These are phyloP conservation scores for Jaapia argillacea DNA, from an alignment of 768 basidiomycete genomes.

Conservation along the genomic window DNA sequence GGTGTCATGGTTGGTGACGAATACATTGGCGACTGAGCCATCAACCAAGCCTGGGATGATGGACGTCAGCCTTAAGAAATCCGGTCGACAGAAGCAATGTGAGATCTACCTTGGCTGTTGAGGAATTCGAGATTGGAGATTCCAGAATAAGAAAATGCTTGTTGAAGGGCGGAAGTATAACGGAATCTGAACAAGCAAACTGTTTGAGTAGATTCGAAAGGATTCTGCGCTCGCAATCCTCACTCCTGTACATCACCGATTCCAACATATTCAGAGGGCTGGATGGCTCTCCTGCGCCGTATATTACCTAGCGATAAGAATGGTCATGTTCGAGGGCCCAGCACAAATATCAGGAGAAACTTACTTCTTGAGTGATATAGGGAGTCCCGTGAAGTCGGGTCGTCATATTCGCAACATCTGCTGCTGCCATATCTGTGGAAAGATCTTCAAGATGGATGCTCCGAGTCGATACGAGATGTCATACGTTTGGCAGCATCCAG, in stretches of 20 bases:
- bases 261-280: slow-evolving; percentile 14
- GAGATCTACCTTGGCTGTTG: slow-evolving; percentile 7
- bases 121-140: slow-evolving; percentile 11
- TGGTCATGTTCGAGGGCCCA: neutral
- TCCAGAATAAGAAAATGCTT: slow-evolving; percentile 13
- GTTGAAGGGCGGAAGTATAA: slow-evolving; percentile 11
- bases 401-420: slow-evolving; percentile 8
- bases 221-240: too few species aligned
- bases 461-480: neutral
- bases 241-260: slow-evolving; percentile 19
- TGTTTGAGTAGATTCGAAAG: too few species aligned
- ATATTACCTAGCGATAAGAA: slow-evolving; percentile 10
- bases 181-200: slow-evolving; percentile 19
- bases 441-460: neutral
- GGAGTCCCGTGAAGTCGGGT: slow-evolving; percentile 7
- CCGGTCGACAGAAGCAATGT: neutral
- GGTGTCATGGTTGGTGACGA: slow-evolving; percentile 22
- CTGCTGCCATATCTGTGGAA: slow-evolving; percentile 12
- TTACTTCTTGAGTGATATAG: slow-evolving; percentile 19
- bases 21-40: slow-evolving; percentile 14
- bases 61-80: neutral
- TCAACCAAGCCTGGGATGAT: slow-evolving; percentile 15
- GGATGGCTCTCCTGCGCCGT: slow-evolving; percentile 16
- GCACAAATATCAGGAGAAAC: neutral
- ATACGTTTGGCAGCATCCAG: slow-evolving; percentile 16